phyloP scores from a whole-genome alignment of 2,329 filamentous ascomycete species.

The Cercospora citrullina region DNA sequence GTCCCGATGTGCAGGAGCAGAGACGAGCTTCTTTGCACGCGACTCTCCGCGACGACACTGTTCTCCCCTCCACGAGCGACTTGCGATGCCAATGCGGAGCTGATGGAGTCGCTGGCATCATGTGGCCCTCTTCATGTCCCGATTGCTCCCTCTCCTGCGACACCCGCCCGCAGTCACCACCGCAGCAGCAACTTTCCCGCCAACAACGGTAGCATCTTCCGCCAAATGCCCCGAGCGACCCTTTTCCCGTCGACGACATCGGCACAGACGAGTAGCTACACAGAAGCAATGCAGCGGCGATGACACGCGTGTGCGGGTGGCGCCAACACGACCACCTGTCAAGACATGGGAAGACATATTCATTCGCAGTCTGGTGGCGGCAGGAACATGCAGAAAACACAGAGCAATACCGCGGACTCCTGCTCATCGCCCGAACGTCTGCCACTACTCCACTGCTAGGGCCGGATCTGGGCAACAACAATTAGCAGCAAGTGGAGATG shows the following conservation, averaged over 20 bases:
- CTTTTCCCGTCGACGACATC: background rate
- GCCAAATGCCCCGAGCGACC: background rate
- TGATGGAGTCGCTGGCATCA: constrained; percentile 38
- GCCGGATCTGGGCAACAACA: background rate
- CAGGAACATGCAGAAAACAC: constrained; percentile 54
- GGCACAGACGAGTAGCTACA: constrained; percentile 4
- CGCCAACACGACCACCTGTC: constrained; percentile 13
- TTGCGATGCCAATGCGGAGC: constrained; percentile 24
- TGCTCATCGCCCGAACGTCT: background rate
- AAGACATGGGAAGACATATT: constrained; percentile 54
- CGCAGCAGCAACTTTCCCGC: constrained; percentile 12
- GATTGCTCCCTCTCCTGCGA: constrained; percentile 57
- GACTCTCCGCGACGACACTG: background rate
- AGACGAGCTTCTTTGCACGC: background rate
- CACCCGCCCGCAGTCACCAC: constrained; percentile 43
- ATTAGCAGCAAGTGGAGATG: constrained; percentile 12
- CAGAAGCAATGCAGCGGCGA: constrained; percentile 18
- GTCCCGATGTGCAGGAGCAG: background rate
- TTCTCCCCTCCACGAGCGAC: background rate
- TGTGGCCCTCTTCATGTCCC: constrained; percentile 66
- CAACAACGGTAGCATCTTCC: constrained; percentile 13
- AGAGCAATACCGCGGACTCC: constrained; percentile 10
- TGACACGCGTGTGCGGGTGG: constrained; percentile 16
- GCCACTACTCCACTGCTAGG: background rate
- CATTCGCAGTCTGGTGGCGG: constrained; percentile 55